A percentile compares a stretch with the other conserved stretches of the same genome.
Evolutionary conservation across 140 eudicot species (phyloP).

Genomic region (Oenanthe javanica): DNA sequence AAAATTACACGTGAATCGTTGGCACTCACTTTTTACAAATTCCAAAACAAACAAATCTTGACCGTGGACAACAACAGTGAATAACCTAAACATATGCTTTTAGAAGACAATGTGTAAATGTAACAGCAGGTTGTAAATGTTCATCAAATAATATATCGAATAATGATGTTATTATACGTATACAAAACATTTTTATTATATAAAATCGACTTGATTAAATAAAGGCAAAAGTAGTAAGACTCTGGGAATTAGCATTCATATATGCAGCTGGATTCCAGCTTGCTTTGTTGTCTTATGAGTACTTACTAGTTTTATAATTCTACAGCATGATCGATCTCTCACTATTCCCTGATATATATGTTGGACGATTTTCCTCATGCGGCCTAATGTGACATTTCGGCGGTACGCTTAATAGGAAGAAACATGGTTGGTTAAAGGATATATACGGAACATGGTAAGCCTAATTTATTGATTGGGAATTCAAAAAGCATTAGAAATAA

Average conservation of each 20-base stretch:
- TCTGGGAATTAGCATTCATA: neutral
- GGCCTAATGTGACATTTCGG: neutral
- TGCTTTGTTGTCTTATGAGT: neutral
- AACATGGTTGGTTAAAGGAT: neutral
- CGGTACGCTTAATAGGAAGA: neutral
- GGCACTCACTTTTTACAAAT: neutral
- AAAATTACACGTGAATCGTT: constrained; percentile 10
- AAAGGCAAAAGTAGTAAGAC: neutral
- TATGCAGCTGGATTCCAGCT: neutral
- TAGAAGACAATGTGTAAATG: neutral
- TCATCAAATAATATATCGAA: neutral
- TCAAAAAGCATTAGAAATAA: neutral
- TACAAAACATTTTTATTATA: too few species aligned
- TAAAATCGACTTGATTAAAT: too few species aligned
- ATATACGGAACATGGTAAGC: too few species aligned
- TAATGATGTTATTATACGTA: too few species aligned
- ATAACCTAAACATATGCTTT: neutral
- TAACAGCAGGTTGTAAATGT: neutral
- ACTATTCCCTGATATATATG: neutral
- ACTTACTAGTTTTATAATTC: neutral
- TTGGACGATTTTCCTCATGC: neutral
- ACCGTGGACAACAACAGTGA: constrained; percentile 3
- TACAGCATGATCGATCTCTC: neutral
- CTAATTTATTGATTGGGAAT: neutral
- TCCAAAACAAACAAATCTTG: constrained; percentile 9